Evolutionary conservation across 306 rosid genomes (phyloP).

Genomic region (Cercis canadensis): DNA sequence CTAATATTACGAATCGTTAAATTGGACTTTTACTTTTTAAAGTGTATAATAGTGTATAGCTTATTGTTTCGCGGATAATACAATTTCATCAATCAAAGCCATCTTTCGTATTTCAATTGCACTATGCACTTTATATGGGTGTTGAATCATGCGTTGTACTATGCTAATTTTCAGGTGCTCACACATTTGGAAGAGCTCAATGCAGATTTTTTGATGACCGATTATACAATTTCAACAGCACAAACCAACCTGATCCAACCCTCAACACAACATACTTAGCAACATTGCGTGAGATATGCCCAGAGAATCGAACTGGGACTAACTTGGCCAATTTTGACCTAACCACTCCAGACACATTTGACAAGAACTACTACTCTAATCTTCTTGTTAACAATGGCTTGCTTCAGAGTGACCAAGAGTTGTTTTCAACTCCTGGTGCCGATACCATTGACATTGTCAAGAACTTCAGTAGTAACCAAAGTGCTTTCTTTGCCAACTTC

Average conservation of each 20-base stretch:
- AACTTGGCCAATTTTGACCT: conserved; percentile 32
- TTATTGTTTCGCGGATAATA: too few species aligned
- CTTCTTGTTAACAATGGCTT: conserved; percentile 23
- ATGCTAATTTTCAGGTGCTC: conserved; percentile 42
- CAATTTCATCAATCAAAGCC: too few species aligned
- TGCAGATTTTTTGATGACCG: conserved; percentile 12
- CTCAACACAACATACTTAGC: conserved; percentile 18
- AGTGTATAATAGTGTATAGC: too few species aligned
- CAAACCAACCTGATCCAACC: conserved; percentile 36
- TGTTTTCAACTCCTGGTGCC: conserved; percentile 36
- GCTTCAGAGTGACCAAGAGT: conserved; percentile 42
- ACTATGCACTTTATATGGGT: too few species aligned
- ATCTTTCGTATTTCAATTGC: too few species aligned
- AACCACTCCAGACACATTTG: conserved; percentile 36
- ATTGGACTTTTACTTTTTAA: too few species aligned
- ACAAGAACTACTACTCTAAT: conserved; percentile 31
- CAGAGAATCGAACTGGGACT: background rate
- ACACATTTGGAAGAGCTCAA: conserved; percentile 44
- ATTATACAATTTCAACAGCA: conserved; percentile 36
- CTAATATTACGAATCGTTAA: too few species aligned
- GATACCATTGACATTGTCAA: conserved; percentile 34
- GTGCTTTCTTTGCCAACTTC: conserved; percentile 28
- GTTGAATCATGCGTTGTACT: background rate
- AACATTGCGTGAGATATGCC: conserved; percentile 15
- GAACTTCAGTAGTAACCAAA: conserved; percentile 10